Evolutionary conservation across 257 asterid genomes (phyloP), one percentile per base, ranked within the genome.

Genomic region (Datura wrightii): DNA sequence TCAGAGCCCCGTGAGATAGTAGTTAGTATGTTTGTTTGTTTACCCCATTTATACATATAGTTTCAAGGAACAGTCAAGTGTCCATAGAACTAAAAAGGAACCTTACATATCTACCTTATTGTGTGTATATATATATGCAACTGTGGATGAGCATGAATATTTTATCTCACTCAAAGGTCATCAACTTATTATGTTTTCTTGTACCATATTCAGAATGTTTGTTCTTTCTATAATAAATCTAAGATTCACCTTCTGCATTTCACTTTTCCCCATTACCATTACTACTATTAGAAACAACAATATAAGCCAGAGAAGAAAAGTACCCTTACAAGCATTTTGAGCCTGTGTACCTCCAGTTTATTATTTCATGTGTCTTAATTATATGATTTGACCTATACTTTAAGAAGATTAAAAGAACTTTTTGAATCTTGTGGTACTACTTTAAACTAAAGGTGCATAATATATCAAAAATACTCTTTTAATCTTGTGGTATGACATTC

Each of bases 231-330:
- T 39, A 6, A 13, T 67, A 67, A 14, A 67, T 67, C 24, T 14
- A 36, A 16, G 52, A 67, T 37, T 67, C 52, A 67, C 78, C 78
- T 39, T 67, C 82, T 76, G 44, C 44, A 50, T 76, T 76, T 76
- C 62, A 76, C 62, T 7, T 76, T 7, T 50, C 48, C 62, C 24
- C 62, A 76, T 76, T 50, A 24, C 13, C 3, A 24, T 34, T 11
- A 76, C 56, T 76, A 50, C 3, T 24, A 50, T 34, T 13, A 76
- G 82, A 76, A 72, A 44, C 55, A 72, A 48, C 4, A 74, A 74
- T 7, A 74, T 24, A 19, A 76, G 24, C 24, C 44, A 6, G 44
- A 24, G 46, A 6, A 6, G 0, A 74, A 19, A 10, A 24, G 4
- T 13, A 65, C 14, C 11, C 31, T 24, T 24, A 19, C 13, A 5